Evolutionary conservation across 108 stramenopile genomes (phyloP), one percentile per base, ranked within the genome.

Genomic region (Fragilaria radians): DNA sequence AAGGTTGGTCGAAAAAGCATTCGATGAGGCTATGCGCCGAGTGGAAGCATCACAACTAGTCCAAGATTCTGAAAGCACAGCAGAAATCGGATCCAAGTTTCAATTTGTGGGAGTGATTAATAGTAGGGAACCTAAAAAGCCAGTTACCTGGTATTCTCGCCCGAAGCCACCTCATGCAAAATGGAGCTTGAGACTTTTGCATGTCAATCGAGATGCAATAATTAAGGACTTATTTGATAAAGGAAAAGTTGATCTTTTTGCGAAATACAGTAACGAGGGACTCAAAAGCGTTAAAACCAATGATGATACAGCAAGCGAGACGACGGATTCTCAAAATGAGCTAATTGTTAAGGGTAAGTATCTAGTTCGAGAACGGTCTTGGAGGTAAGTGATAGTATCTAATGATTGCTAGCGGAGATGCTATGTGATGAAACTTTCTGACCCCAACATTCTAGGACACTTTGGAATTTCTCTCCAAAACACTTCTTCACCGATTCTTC

Each of bases 401-500:
- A 18, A 22, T 59, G 28, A 28, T 4, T 62, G 48, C 19, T 56
- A 34, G 46, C 11, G n/a, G 17, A 32, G 5, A 9, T 46, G 57
- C 3, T 57, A 19, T 42, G 2, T 1, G 34, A 32, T 4, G 17
- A 7, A 57, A 57, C 3, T 57, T 21, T 3, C 3, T 29, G 2
- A 24, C 4, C 5, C 2, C 5, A 54, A 54, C 22, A 29, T 3
- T 27, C 26, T 31, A 88, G 83, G 65, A 93, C 82, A 24, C 57
- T 88, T 7, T 93, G 83, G 84, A 93, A 93, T 64, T 88, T 89
- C 65, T 85, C 79, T 28, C 84, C 88, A 1, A 84, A 82, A 48
- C 75, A 87, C 34, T 73, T 86, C 51, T 79, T 93, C 54, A 76
- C 84, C 9, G 73, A 81, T 57, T 74, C 86, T 5, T 93, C 91